phyloP scores from a whole-genome alignment of 768 basidiomycete genomes.

The Trametes cingulata region DNA sequence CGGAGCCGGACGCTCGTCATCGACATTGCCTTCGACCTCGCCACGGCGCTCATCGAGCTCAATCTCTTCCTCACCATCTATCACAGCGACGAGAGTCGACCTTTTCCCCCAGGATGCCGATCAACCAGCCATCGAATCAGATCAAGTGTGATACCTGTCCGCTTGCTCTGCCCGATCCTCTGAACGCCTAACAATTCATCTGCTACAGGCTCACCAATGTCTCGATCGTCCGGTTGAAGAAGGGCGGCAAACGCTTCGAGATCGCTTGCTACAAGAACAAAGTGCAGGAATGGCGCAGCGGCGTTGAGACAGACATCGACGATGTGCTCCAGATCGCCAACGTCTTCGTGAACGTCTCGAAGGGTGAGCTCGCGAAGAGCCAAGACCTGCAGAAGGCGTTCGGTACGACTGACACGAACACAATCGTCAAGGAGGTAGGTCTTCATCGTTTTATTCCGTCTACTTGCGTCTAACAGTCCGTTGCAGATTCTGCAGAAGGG shows the following conservation, averaged over 20 bases:
- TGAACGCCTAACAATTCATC: conserved; percentile 11
- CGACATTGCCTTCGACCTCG: background rate
- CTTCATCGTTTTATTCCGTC: background rate
- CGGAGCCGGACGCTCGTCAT: conserved; percentile 4
- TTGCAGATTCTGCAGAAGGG: conserved; percentile 90
- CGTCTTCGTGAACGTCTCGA: conserved; percentile 95
- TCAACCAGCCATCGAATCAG: conserved; percentile 87
- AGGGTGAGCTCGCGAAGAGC: conserved; percentile 88
- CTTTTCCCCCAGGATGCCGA: conserved; percentile 38
- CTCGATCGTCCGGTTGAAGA: conserved; percentile 92
- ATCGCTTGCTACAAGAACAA: conserved; percentile 99
- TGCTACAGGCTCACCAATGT: conserved; percentile 87
- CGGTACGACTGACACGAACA: conserved; percentile 66
- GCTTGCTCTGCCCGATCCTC: background rate
- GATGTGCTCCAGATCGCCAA: conserved; percentile 97
- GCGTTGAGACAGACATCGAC: conserved; percentile 90
- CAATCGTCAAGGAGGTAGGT: conserved; percentile 79
- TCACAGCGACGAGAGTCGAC: background rate
- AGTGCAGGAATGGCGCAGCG: conserved; percentile 93
- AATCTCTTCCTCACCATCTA: background rate
- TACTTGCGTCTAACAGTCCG: too few relatives aligned
- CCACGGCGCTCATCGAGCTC: background rate
- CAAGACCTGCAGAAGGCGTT: conserved; percentile 93
- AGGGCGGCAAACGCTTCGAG: conserved; percentile 98
- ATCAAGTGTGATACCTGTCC: conserved; percentile 62